These are phyloP conservation scores for Termitomyces sp. DNA, from an alignment of 768 basidiomycete genomes.

Conservation along the genomic window DNA sequence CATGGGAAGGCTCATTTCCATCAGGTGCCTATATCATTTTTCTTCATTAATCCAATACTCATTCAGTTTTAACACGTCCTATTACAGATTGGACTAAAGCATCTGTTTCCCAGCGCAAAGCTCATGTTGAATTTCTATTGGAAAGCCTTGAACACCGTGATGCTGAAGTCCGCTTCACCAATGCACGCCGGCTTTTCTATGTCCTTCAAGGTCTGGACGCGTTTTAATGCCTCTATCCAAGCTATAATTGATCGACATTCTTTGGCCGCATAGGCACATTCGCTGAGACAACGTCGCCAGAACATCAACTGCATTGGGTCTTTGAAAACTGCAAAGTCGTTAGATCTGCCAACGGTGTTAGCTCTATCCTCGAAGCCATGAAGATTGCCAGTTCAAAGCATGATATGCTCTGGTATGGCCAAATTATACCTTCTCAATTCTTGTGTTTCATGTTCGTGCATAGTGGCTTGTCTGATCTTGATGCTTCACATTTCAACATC, in stretches of 20 bases:
- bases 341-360: constrained; percentile 76
- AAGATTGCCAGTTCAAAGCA: constrained; percentile 88
- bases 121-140: constrained; percentile 73
- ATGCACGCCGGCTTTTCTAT: constrained; percentile 84
- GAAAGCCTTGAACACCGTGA: constrained; percentile 87
- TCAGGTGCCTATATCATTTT: constrained; percentile 42
- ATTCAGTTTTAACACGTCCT: neutral
- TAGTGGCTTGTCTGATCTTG: constrained; percentile 72
- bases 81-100: constrained; percentile 71
- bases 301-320: constrained; percentile 94
- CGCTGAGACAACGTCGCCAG: constrained; percentile 84
- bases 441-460: constrained; percentile 2
- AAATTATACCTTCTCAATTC: neutral
- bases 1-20: constrained; percentile 80
- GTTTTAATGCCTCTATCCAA: neutral
- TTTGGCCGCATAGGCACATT: constrained; percentile 62
- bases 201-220: constrained; percentile 74
- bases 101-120: constrained; percentile 51
- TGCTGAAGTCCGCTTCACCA: constrained; percentile 77
- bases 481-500: constrained; percentile 66
- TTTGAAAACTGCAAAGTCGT: constrained; percentile 90
- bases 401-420: constrained; percentile 64
- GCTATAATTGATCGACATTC: constrained; percentile 3
- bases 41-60: constrained; percentile 2
- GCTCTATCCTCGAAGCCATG: constrained; percentile 78